Evolutionary conservation across 768 basidiomycete species (phyloP).

Genomic region (Collybia sp.): DNA sequence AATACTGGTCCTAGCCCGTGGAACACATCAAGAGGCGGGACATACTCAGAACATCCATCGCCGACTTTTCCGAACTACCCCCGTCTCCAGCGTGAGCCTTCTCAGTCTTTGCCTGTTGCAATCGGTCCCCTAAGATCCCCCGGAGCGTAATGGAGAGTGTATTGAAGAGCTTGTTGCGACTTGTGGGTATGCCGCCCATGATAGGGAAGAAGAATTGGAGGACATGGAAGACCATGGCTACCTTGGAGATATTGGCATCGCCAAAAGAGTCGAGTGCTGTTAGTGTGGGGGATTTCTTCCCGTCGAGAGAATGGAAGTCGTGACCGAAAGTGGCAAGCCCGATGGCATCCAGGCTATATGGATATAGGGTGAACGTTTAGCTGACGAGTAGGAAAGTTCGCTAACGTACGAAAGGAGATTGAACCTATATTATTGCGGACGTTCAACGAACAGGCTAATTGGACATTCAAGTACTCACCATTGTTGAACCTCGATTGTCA

Average conservation of each 20-base stretch:
- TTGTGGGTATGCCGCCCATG: background rate
- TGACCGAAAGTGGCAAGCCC: background rate
- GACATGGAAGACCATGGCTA: background rate
- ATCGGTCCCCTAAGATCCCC: background rate
- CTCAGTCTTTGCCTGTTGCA: background rate
- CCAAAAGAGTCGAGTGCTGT: background rate
- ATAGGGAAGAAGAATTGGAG: background rate
- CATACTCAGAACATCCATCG: background rate
- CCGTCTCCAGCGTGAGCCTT: background rate
- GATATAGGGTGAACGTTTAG: background rate
- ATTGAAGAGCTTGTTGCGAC: background rate
- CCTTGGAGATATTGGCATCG: background rate
- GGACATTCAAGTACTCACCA: background rate
- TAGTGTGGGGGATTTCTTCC: background rate
- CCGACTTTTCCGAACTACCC: background rate
- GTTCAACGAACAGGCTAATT: background rate
- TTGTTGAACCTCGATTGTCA: background rate
- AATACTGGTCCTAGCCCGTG: too few species aligned
- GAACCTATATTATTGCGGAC: background rate
- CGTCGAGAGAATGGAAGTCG: background rate
- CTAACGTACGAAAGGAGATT: background rate
- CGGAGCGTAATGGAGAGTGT: background rate
- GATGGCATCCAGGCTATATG: background rate
- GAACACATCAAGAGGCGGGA: background rate
- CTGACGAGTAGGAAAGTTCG: background rate